phyloP scores from a whole-genome alignment of 345 rosid genomes.

The Durio zibethinus region DNA sequence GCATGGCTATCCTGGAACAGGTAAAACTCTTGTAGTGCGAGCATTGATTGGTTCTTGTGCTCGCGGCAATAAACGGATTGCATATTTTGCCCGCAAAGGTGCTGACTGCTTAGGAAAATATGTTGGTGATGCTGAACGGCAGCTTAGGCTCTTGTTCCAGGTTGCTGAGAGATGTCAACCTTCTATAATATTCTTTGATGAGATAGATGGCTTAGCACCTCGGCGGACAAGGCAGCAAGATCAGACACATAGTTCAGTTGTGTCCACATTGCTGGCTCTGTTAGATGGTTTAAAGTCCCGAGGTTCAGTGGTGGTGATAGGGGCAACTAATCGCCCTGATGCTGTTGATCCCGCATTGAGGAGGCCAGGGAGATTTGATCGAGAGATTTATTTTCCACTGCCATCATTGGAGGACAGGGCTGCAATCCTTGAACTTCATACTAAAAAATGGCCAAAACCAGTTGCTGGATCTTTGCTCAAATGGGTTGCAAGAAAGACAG shows the following conservation, averaged over 20 bases:
- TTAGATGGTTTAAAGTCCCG: slow-evolving; percentile 95
- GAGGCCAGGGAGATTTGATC: slow-evolving; percentile 97
- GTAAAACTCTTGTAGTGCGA: slow-evolving; percentile 95
- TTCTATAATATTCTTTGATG: slow-evolving; percentile 94
- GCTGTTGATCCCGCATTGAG: slow-evolving; percentile 97
- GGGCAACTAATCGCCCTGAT: slow-evolving; percentile 98
- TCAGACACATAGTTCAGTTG: slow-evolving; percentile 98
- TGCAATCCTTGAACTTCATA: slow-evolving; percentile 88
- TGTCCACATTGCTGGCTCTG: slow-evolving; percentile 91
- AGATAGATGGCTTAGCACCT: slow-evolving; percentile 97
- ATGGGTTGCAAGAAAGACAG: slow-evolving; percentile 82
- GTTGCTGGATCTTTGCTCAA: slow-evolving; percentile 71
- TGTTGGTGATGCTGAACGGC: slow-evolving; percentile 99
- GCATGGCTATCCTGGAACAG: slow-evolving; percentile 99
- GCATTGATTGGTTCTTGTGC: slow-evolving; percentile 95
- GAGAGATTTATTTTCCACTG: slow-evolving; percentile 92
- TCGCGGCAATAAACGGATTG: slow-evolving; percentile 83
- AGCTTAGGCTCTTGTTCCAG: slow-evolving; percentile 95
- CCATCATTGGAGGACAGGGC: slow-evolving; percentile 84
- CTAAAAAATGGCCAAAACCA: slow-evolving; percentile 90
- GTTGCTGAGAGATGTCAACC: slow-evolving; percentile 98
- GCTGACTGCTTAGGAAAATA: slow-evolving; percentile 99
- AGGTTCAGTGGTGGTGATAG: slow-evolving; percentile 97
- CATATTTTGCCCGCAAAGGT: slow-evolving; percentile 98
- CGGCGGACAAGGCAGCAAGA: slow-evolving; percentile 87